Evolutionary conservation across 2,329 filamentous ascomycete species (phyloP), one percentile per base, ranked within the genome.

Genomic region (Colletotrichum sp.): DNA sequence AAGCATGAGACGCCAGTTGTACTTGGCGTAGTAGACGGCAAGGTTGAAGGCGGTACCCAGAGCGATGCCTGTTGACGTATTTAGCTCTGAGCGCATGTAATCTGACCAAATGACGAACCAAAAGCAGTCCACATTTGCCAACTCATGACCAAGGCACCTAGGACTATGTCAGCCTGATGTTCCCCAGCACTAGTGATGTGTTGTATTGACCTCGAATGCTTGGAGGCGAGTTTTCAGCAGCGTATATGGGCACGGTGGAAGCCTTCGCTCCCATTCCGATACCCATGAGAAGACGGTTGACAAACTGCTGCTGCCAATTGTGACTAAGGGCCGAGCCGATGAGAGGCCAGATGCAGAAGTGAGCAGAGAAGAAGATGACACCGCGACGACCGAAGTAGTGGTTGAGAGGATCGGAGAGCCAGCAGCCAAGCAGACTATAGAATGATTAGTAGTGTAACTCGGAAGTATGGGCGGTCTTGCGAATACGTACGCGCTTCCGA

Each of bases 151-250:
- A 34, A 4, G 28, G 58, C 58, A 34, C 58, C 84, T 95, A 12
- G 0, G 4, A 43, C 16, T 75, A 21, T 10, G 78, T 34, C 66
- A 81, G 79, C 32, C 5, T 36, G 2, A 13, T 13, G 8, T 15
- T 15, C 16, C 21, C 3, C 1, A 15, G 6, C 5, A 4, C 2
- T 30, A 24, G n/a, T 21, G 28, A 24, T 15, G 32, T 28, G 13
- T 30, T 36, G 58, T 24, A 21, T 18, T 24, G n/a, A 62, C 94
- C 93, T 79, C 94, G 89, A 68, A 95, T 92, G 6, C 87, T 83
- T 3, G 93, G 91, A 0, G 94, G 94, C 0, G 92, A 89, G 66
- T 91, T 94, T 82, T 96, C 94, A 2, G 94, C 94, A 1, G 93
- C 92, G 79, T 95, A 96, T 34, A 96, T 92, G 0, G 94, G 94